Conservation (phyloP, 306 rosid genomes). For the Mimosa pudica region DNA sequence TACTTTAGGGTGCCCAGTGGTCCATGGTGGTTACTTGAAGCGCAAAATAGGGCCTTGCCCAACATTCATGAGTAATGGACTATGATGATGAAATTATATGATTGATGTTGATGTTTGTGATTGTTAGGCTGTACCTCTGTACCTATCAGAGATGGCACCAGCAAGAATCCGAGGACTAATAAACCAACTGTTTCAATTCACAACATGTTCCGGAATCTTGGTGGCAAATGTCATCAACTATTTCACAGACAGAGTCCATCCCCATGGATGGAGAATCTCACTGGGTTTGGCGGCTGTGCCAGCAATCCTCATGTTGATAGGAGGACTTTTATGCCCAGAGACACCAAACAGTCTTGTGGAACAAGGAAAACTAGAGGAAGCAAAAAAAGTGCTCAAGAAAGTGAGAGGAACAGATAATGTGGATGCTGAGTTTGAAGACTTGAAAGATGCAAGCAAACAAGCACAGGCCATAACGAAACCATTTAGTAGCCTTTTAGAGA, state of each 20-base stretch:
- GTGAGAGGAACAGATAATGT: slow-evolving; percentile 73
- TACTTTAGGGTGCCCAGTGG: too few species aligned
- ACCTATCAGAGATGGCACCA: slow-evolving; percentile 77
- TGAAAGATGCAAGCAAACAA: slow-evolving; percentile 65
- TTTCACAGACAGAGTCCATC: slow-evolving; percentile 57
- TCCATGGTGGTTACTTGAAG: too few species aligned
- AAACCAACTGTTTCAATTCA: slow-evolving; percentile 69
- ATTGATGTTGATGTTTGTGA: background rate
- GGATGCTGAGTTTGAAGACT: slow-evolving; percentile 77
- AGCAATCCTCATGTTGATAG: slow-evolving; percentile 70
- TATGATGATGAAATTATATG: background rate
- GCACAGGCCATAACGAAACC: slow-evolving; percentile 66
- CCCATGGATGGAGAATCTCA: slow-evolving; percentile 77
- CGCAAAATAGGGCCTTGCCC: too few species aligned
- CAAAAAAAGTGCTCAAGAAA: slow-evolving; percentile 56
- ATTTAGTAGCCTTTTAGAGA: slow-evolving; percentile 51
- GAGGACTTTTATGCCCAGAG: slow-evolving; percentile 77
- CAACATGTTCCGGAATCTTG: slow-evolving; percentile 60
- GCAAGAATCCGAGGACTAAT: slow-evolving; percentile 60
- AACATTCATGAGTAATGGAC: too few species aligned
- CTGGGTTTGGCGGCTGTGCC: slow-evolving; percentile 84
- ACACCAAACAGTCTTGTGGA: slow-evolving; percentile 90
- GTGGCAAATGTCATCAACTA: slow-evolving; percentile 57
- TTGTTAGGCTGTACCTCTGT: slow-evolving; percentile 67
- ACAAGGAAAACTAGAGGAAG: slow-evolving; percentile 70